phyloP scores from a whole-genome alignment of 345 rosid genomes.

The Eucalyptus cloeziana region DNA sequence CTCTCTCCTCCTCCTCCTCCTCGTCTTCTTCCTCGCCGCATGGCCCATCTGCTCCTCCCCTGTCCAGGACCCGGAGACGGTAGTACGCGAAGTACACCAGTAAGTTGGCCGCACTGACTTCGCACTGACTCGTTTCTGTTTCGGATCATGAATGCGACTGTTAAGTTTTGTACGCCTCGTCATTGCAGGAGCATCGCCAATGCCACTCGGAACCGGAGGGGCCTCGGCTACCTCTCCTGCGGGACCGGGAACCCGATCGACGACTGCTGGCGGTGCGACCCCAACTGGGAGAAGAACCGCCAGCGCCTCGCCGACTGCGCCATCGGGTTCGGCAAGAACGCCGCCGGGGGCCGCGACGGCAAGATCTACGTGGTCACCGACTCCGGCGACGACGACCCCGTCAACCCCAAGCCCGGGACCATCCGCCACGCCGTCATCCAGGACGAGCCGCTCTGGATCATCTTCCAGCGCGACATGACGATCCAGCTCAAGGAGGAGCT shows the following conservation, averaged over 20 bases:
- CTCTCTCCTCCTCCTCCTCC: slow-evolving; percentile 11
- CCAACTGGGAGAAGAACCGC: slow-evolving; percentile 64
- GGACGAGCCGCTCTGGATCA: slow-evolving; percentile 72
- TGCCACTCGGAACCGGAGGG: slow-evolving; percentile 58
- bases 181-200: slow-evolving; percentile 34
- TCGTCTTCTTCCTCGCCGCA: slow-evolving; percentile 4
- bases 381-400: slow-evolving; percentile 43
- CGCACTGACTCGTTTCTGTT: background rate
- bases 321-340: slow-evolving; percentile 72
- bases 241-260: slow-evolving; percentile 75
- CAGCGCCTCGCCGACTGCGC: slow-evolving; percentile 63
- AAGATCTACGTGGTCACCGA: slow-evolving; percentile 57
- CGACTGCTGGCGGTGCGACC: slow-evolving; percentile 83
- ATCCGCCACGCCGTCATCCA: slow-evolving; percentile 60
- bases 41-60: slow-evolving; percentile 23
- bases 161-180: background rate
- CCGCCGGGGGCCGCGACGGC: slow-evolving; percentile 69
- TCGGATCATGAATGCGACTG: background rate
- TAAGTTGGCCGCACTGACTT: background rate
- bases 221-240: slow-evolving; percentile 53
- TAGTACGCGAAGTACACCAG: slow-evolving; percentile 59
- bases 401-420: slow-evolving; percentile 66
- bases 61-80: slow-evolving; percentile 44
- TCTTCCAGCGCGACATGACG: slow-evolving; percentile 63
- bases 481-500: slow-evolving; percentile 67